These are phyloP conservation scores for Phytophthora boehmeriae DNA, from an alignment of 352 stramenopile species.

Conservation along the genomic window DNA sequence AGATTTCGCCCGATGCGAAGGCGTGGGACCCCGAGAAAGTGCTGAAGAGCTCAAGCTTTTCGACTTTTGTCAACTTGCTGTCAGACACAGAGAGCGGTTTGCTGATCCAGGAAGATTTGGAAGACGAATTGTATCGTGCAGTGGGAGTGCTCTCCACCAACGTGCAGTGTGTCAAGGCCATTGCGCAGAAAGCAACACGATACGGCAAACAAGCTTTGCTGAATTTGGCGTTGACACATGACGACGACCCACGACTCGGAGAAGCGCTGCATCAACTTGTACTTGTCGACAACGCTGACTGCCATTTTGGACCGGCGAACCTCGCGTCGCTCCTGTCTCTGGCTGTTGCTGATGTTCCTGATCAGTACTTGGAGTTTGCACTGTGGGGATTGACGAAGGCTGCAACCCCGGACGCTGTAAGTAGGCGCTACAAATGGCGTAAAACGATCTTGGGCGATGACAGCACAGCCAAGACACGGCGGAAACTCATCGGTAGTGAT, in stretches of 20 bases:
- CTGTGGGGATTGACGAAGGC: conserved; percentile 68
- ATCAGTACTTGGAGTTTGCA: conserved; percentile 71
- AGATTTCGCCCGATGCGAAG: conserved; percentile 35
- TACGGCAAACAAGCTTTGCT: conserved; percentile 78
- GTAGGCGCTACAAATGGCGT: conserved; percentile 54
- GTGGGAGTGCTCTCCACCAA: conserved; percentile 62
- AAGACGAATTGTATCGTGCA: conserved; percentile 53
- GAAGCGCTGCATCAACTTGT: conserved; percentile 61
- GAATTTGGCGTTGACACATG: conserved; percentile 57
- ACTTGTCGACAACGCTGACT: conserved; percentile 40
- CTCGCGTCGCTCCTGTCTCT: conserved; percentile 70
- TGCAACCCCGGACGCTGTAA: conserved; percentile 39
- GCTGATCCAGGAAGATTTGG: conserved; percentile 43
- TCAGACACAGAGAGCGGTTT: conserved; percentile 35
- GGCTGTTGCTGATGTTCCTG: conserved; percentile 57
- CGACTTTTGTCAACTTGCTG: conserved; percentile 64
- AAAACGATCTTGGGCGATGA: conserved; percentile 72
- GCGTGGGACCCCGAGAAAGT: conserved; percentile 54
- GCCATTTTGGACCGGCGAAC: conserved; percentile 67
- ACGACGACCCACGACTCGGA: conserved; percentile 61
- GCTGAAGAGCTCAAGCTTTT: conserved; percentile 66
- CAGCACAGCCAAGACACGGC: conserved; percentile 46
- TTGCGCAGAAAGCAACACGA: conserved; percentile 62
- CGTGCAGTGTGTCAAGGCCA: conserved; percentile 52
- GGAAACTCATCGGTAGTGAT: conserved; percentile 56